phyloP scores from a whole-genome alignment of 768 basidiomycete species.

The Lyophyllum atratum region DNA sequence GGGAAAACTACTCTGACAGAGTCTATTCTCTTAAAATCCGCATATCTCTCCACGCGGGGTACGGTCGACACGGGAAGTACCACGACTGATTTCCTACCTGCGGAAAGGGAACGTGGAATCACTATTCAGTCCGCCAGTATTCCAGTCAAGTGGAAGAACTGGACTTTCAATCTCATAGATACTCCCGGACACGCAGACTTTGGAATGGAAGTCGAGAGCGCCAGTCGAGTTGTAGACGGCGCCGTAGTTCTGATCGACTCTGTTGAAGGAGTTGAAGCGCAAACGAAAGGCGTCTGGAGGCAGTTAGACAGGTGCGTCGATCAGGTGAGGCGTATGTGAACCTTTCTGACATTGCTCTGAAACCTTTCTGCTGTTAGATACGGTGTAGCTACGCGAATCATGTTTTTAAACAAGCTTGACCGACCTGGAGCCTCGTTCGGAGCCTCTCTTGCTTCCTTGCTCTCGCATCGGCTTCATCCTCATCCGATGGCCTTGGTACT shows the following conservation, averaged over 20 bases:
- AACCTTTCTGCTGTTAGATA: constrained; percentile 48
- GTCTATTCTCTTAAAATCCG: constrained; percentile 77
- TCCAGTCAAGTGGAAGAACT: constrained; percentile 82
- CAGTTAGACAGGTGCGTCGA: constrained; percentile 76
- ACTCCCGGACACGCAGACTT: constrained; percentile 94
- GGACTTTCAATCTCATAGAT: constrained; percentile 87
- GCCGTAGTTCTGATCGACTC: constrained; percentile 88
- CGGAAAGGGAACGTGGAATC: constrained; percentile 88
- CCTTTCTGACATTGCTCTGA: not conserved
- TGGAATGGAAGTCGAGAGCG: constrained; percentile 96
- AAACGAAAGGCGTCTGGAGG: constrained; percentile 87
- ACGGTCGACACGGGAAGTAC: constrained; percentile 91
- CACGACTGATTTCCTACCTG: constrained; percentile 87
- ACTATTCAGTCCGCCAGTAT: constrained; percentile 93
- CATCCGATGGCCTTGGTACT: constrained; percentile 70
- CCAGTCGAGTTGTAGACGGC: constrained; percentile 87
- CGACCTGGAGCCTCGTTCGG: constrained; percentile 82
- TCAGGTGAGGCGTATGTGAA: constrained; percentile 28
- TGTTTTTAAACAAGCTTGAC: constrained; percentile 89
- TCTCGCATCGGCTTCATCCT: constrained; percentile 75
- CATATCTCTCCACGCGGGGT: constrained; percentile 71
- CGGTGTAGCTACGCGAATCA: constrained; percentile 72
- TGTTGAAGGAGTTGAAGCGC: constrained; percentile 89
- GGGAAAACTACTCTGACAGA: constrained; percentile 91
- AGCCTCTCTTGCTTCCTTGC: constrained; percentile 69